Percentiles rank a stretch among this genome's conserved stretches.
phyloP scores from a whole-genome alignment of 2,329 filamentous ascomycete species.

The Aulographum hederae region DNA sequence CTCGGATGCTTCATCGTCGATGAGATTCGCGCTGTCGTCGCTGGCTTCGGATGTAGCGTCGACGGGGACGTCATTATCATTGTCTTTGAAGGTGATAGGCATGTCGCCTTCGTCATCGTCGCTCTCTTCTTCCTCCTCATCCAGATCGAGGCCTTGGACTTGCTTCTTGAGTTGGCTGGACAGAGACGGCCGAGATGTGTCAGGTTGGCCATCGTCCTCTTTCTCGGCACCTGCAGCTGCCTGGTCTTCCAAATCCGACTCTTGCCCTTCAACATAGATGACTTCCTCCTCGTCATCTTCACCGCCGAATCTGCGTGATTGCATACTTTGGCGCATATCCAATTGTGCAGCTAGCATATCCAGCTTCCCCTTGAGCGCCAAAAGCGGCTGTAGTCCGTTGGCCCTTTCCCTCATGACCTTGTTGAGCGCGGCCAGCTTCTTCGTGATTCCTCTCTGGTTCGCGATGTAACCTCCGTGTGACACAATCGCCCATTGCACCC shows the following conservation, averaged over 20 bases:
- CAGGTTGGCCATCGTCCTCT: not conserved
- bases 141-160: not conserved
- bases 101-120: not conserved
- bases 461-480: conserved; percentile 84
- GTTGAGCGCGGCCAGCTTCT: conserved; percentile 60
- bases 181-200: not conserved
- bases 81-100: no score
- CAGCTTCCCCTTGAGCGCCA: conserved; percentile 84
- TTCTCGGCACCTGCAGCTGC: conserved; percentile 27
- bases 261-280: conserved; percentile 71
- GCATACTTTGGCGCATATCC: conserved; percentile 54
- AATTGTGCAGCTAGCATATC: conserved; percentile 89
- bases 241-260: conserved; percentile 37
- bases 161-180: not conserved
- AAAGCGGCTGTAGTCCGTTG: conserved; percentile 59
- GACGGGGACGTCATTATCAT: not conserved
- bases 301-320: conserved; percentile 26
- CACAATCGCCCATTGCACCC: conserved; percentile 90
- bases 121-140: not conserved
- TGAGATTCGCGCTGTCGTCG: conserved; percentile 1
- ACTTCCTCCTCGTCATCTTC: conserved; percentile 53
- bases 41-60: not conserved
- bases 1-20: conserved; percentile 30
- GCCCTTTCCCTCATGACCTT: conserved; percentile 77
- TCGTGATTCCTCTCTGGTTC: conserved; percentile 65